Evolutionary conservation across 1,139 yeast genomes (phyloP).

Genomic region (Sporopachydermia cereana): DNA sequence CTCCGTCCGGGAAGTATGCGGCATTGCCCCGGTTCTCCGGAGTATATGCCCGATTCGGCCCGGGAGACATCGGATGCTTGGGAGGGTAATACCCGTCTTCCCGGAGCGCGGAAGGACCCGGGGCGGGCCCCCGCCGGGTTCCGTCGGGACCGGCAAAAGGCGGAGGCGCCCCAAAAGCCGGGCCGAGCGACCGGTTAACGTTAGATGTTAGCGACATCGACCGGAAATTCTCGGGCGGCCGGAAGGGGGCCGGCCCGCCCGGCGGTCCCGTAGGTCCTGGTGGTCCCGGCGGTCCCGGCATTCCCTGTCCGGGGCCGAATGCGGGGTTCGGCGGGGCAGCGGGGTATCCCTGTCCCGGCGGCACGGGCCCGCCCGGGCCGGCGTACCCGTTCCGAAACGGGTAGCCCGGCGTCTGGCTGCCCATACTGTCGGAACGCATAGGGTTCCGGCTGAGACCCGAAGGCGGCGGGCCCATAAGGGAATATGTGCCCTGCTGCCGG

Average conservation of each 20-base stretch:
- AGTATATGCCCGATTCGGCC: background rate
- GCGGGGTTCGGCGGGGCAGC: background rate
- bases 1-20: too few species aligned
- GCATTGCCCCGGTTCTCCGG: too few species aligned
- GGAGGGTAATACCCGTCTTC: too few species aligned
- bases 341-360: background rate
- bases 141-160: background rate
- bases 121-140: too few species aligned
- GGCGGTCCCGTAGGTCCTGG: background rate
- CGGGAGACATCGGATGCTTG: background rate
- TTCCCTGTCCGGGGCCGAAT: background rate
- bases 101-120: too few species aligned
- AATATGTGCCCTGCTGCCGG: background rate
- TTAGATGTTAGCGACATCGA: constrained; percentile 4
- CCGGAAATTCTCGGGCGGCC: background rate
- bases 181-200: background rate
- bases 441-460: background rate
- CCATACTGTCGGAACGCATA: background rate
- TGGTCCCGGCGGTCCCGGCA: background rate
- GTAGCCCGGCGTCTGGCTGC: background rate
- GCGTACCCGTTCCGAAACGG: background rate
- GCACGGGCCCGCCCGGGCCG: background rate
- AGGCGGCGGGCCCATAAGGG: constrained; percentile 3
- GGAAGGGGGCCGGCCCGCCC: background rate
- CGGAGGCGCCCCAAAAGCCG: background rate